Conservation (phyloP, 2,329 filamentous ascomycete genomes). For the Claviceps maximensis region DNA sequence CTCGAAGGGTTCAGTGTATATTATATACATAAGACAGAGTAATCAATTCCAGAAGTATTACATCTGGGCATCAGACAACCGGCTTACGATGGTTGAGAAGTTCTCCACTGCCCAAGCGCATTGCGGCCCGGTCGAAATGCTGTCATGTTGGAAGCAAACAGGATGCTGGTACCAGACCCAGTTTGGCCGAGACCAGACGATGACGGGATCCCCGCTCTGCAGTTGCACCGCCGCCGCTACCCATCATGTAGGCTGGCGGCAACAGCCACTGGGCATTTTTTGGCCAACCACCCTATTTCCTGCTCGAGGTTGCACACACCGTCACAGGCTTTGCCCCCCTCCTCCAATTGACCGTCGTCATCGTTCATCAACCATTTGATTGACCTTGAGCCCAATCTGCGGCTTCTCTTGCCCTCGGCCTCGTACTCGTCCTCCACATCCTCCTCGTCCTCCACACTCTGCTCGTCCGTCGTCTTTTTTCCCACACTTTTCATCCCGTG, state of each 20-base stretch:
- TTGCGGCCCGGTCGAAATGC: no score
- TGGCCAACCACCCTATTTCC: background rate
- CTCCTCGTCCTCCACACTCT: conserved; percentile 24
- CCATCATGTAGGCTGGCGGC: no score
- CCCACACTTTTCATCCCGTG: background rate
- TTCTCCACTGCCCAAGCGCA: background rate
- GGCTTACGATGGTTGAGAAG: background rate
- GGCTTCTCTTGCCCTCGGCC: background rate
- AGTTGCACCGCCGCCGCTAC: no score
- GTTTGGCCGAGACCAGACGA: background rate
- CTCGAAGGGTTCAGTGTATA: background rate
- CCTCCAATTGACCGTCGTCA: background rate
- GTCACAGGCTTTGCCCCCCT: background rate
- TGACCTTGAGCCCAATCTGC: background rate
- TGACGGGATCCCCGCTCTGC: background rate
- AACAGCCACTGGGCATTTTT: background rate
- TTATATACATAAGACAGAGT: background rate
- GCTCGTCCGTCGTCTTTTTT: no score
- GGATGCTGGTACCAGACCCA: background rate
- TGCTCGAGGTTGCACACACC: background rate
- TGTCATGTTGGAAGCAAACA: background rate
- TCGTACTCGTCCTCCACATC: background rate
- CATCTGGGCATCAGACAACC: background rate
- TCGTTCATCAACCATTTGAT: conserved; percentile 1
- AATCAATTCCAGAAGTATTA: background rate